Evolutionary conservation across 306 rosid species (phyloP).

Genomic region (Hippophae tibetana): DNA sequence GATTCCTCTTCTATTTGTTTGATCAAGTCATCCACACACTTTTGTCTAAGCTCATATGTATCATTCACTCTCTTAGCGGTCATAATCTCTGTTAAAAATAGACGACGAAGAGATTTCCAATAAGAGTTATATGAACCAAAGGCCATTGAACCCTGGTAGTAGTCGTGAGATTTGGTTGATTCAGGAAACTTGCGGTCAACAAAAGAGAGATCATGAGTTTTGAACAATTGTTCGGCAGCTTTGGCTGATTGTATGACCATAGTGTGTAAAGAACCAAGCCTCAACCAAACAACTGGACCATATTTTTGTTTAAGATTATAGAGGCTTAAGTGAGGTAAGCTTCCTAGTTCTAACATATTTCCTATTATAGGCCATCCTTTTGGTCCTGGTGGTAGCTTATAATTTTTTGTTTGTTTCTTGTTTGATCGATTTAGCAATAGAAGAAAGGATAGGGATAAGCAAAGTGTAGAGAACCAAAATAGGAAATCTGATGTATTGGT

Average conservation of each 20-base stretch:
- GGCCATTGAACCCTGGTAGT: constrained; percentile 38
- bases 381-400: too few species aligned
- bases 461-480: too few species aligned
- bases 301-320: constrained; percentile 15
- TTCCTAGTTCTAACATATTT: too few species aligned
- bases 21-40: constrained; percentile 33
- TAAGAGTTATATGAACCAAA: constrained; percentile 46
- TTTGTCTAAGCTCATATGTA: constrained; percentile 12
- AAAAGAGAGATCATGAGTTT: constrained; percentile 37
- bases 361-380: too few species aligned
- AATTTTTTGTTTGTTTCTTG: too few species aligned
- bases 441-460: too few species aligned
- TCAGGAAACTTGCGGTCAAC: constrained; percentile 27
- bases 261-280: constrained; percentile 18
- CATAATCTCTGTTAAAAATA: constrained; percentile 40
- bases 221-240: constrained; percentile 2
- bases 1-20: constrained; percentile 28
- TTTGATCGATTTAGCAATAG: too few species aligned
- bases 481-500: too few species aligned
- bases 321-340: constrained; percentile 31
- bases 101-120: constrained; percentile 45
- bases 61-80: constrained; percentile 39
- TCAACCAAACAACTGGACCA: constrained; percentile 24
- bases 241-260: constrained; percentile 35
- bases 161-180: constrained; percentile 20